Evolutionary conservation across 345 rosid species (phyloP), one percentile per base, ranked within the genome.

Genomic region (Carallia brachiata): DNA sequence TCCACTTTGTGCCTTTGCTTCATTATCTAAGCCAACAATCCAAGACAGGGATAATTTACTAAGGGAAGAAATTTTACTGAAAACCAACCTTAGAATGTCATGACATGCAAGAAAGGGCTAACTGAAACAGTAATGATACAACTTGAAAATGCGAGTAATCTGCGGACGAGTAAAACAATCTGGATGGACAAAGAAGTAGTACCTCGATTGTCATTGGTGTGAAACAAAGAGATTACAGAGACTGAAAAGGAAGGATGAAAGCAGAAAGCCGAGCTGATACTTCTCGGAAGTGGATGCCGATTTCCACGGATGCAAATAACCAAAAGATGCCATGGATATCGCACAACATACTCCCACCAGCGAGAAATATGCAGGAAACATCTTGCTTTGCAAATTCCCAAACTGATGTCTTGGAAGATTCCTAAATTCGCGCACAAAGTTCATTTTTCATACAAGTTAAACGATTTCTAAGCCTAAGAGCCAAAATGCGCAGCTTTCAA

Each of bases 341-440:
- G 99, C 93, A 74, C 93, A 89, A 63, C 97, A 95, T 19, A 83
- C 73, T 12, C 92, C 96, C 36, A 95, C 93, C 72, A 90, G 31
- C 7, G 88, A 76, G 79, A 95, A 95, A 77, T 95, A 95, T 1
- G 97, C 97, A n/a, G 97, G 99, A 75, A 95, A 95, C 99, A 95
- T 86, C 85, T 90, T 95, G 93, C 97, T 84, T 57, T 95, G 99
- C 19, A 95, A 73, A 70, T 90, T 90, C 34, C 99, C 99, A 55
- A 91, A 91, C 78, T 88, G 95, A 84, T 95, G 99, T 77, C 97
- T 87, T 6, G 99, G 97, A 28, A 95, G 84, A 75, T 95, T 83
- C 85, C 97, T 91, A 73, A 63, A 65, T 47, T 53, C 57, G 32
- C 65, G 69, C 5, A 63, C 30, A 68, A 17, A 48, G 13, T 63